Base-by-base conservation (phyloP, 164 flowering plant species). In the Tinospora cordifolia region DNA sequence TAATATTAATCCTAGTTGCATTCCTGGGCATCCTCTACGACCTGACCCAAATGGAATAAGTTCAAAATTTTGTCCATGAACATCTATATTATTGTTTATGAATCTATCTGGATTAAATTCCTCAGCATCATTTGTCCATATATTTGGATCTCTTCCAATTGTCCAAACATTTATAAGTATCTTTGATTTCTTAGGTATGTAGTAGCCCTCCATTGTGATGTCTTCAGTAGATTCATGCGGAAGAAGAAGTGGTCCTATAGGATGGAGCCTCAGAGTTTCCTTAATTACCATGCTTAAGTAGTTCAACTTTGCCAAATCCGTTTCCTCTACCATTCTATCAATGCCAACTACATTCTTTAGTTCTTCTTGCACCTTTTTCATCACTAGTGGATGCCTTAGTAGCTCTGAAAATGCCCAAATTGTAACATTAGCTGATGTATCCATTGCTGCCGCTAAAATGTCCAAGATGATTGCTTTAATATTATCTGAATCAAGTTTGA, bases 361-460 rank as follows among this genome's bases (percentile, higher is more conserved):
- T 27, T 74, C 69, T 8, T 69, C 41, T 69, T 74, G 72, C 30
- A 54, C 69, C 13, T 25, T 19, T 25, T 69, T 65, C 72, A 74
- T 54, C 1, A 65, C 24, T 1, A 0, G 7, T 24, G 72, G 68
- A 51, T 74, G 17, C 27, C 40, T 47, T 15, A 72, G 38, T 17
- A 74, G 63, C 65, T 74, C 76, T 3, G 73, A 27, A 14, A 74
- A 7, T 34, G 65, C 34, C 73, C 76, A 74, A n/a, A 54, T 64
- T 3, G 58, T 27, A 3, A 46, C 30, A 0, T 39, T 39, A 6
- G 58, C 41, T 1, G 72, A 51, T 69, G 76, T 64, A 14, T 74
- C 72, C 34, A 58, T 57, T 19, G 65, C 58, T 25, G 30, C 76
- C 6, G 27, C 69, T 19, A 69, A 51, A 21, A 74, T 51, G 21